A percentile compares a stretch with the other conserved stretches of the same genome.
phyloP scores from a whole-genome alignment of 352 stramenopile genomes.

The Phytophthora megakarya region DNA sequence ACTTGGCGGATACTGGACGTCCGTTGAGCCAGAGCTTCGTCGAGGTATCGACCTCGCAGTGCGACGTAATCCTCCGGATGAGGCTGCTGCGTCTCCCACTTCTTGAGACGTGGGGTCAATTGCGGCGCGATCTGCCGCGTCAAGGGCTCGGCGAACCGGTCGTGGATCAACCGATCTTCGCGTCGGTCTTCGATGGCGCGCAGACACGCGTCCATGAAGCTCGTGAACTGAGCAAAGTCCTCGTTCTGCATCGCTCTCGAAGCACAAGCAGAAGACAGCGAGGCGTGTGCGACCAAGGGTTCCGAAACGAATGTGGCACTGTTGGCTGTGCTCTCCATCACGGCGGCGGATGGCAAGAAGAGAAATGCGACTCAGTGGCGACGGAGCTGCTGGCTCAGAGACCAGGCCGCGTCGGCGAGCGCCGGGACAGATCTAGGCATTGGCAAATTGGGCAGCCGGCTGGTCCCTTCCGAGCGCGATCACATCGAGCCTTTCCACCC shows the following conservation, averaged over 20 bases:
- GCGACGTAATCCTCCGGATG: constrained; percentile 41
- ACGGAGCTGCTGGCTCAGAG: constrained; percentile 18
- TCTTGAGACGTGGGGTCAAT: constrained; percentile 29
- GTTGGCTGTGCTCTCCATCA: constrained; percentile 27
- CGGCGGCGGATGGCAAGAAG: constrained; percentile 9
- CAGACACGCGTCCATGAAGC: constrained; percentile 46
- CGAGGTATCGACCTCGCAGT: constrained; percentile 49
- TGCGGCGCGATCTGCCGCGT: constrained; percentile 34
- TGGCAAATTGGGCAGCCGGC: constrained; percentile 3
- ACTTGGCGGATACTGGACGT: constrained; percentile 49
- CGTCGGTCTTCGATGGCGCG: constrained; percentile 43
- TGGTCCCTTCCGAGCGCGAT: constrained; percentile 4
- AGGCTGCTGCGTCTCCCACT: constrained; percentile 26
- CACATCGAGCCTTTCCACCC: constrained; percentile 25
- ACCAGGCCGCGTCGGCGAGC: constrained; percentile 11
- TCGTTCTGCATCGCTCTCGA: constrained; percentile 32
- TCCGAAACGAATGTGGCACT: constrained; percentile 22
- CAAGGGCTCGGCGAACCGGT: constrained; percentile 53
- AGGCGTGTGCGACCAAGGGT: constrained; percentile 13
- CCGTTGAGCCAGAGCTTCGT: constrained; percentile 52
- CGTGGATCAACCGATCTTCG: constrained; percentile 44
- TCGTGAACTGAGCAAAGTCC: constrained; percentile 50
- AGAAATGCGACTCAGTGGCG: constrained; percentile 22
- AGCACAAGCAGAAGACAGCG: constrained; percentile 3
- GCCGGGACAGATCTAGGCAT: constrained; percentile 2